Evolutionary conservation across 2,329 filamentous ascomycete genomes (phyloP).

Genomic region (Metarhizium humberi): DNA sequence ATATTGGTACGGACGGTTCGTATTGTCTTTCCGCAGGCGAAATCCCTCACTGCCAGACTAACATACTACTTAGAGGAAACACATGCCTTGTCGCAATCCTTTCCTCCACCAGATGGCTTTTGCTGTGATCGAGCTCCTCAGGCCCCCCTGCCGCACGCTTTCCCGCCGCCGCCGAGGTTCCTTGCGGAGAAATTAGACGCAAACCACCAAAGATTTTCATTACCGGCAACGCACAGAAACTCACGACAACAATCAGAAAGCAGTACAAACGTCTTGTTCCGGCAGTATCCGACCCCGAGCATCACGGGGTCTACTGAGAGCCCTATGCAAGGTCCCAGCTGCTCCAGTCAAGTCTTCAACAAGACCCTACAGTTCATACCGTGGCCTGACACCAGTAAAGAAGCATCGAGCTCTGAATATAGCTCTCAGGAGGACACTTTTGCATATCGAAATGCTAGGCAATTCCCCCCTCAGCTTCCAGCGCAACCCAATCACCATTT

Average conservation of each 20-base stretch:
- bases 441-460: slow-evolving; percentile 18
- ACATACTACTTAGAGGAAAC: background rate
- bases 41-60: background rate
- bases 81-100: slow-evolving; percentile 13
- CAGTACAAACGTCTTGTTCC: background rate
- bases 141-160: background rate
- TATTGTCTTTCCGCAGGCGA: background rate
- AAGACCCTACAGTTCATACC: background rate
- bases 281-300: background rate
- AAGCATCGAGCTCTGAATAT: slow-evolving; percentile 11
- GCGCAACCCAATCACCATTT: slow-evolving; percentile 13
- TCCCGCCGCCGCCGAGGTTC: background rate
- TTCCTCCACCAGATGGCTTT: slow-evolving; percentile 9
- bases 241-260: background rate
- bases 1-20: background rate
- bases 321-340: background rate
- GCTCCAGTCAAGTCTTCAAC: background rate
- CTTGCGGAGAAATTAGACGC: background rate
- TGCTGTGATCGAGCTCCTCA: background rate
- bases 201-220: background rate
- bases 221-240: background rate
- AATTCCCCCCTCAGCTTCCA: slow-evolving; percentile 24
- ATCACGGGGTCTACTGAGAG: background rate
- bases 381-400: background rate
- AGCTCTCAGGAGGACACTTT: slow-evolving; percentile 19